phyloP scores from a whole-genome alignment of 2,329 filamentous ascomycete genomes.

The Ophiosphaerella narmari region DNA sequence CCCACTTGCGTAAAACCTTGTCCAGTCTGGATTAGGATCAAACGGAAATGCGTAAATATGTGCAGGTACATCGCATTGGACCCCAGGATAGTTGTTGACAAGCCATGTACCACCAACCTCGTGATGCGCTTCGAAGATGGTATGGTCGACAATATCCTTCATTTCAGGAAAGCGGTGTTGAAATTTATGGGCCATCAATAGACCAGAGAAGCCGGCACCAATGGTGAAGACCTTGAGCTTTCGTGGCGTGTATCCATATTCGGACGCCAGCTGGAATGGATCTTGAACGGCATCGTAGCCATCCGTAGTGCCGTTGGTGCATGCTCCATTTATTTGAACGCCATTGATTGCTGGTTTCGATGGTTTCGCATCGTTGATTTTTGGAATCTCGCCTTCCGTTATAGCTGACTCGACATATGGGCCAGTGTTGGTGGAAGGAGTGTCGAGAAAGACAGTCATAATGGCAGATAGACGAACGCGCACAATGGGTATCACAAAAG shows the following conservation, averaged over 20 bases:
- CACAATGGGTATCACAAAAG: slow-evolving; percentile 4
- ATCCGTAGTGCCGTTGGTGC: slow-evolving; percentile 1
- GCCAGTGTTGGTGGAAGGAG: slow-evolving; percentile 2
- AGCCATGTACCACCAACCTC: slow-evolving; percentile 45
- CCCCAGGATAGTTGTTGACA: slow-evolving; percentile 2
- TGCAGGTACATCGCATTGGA: slow-evolving; percentile 33
- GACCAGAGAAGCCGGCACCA: slow-evolving; percentile 42
- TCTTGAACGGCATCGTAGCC: slow-evolving; percentile 6
- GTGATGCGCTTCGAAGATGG: slow-evolving; percentile 33
- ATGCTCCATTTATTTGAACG: slow-evolving; percentile 3
- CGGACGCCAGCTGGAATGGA: slow-evolving; percentile 22
- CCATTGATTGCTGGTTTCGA: slow-evolving; percentile 10
- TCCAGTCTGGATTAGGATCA: slow-evolving; percentile 49
- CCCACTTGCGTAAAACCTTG: slow-evolving; percentile 44
- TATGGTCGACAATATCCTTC: slow-evolving; percentile 27
- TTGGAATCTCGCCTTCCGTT: slow-evolving; percentile 16
- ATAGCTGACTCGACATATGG: slow-evolving; percentile 1
- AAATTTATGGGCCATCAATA: slow-evolving; percentile 41
- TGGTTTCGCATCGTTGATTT: slow-evolving; percentile 9
- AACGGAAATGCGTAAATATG: slow-evolving; percentile 45
- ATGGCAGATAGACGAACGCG: slow-evolving; percentile 1
- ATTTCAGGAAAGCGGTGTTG: slow-evolving; percentile 36
- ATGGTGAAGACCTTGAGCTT: slow-evolving; percentile 31
- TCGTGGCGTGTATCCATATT: slow-evolving; percentile 22
- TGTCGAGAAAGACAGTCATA: slow-evolving; percentile 20